Conservation (phyloP, 257 asterid genomes). For the Coffea eugenioides region DNA sequence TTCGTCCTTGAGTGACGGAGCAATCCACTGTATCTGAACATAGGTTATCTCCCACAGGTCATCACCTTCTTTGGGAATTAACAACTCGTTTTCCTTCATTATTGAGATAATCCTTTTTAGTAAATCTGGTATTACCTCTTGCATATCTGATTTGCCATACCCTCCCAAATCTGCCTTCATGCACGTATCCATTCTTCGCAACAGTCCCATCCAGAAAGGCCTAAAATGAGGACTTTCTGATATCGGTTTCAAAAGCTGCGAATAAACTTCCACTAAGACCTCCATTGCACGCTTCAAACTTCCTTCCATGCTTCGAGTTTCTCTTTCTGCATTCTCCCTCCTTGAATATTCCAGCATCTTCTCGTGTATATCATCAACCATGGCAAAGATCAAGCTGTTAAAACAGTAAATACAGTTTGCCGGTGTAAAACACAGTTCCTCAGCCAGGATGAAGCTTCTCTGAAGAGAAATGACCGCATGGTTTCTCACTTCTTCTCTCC, state of each 20-base stretch:
- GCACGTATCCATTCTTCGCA: conserved; percentile 83
- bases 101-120: conserved; percentile 51
- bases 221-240: conserved; percentile 70
- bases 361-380: conserved; percentile 86
- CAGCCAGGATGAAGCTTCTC: conserved; percentile 63
- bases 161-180: conserved; percentile 82
- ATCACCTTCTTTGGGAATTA: conserved; percentile 57
- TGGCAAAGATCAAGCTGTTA: conserved; percentile 67
- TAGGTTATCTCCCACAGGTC: conserved; percentile 81
- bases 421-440: conserved; percentile 69
- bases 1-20: conserved; percentile 78
- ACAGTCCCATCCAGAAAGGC: conserved; percentile 76
- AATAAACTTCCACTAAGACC: conserved; percentile 60
- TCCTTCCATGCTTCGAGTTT: conserved; percentile 88
- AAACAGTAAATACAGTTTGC: conserved; percentile 67
- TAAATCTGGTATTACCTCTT: conserved; percentile 53
- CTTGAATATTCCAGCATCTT: conserved; percentile 89
- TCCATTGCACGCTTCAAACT: conserved; percentile 78
- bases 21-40: conserved; percentile 88
- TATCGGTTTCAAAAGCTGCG: conserved; percentile 61
- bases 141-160: conserved; percentile 69
- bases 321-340: conserved; percentile 77
- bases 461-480: conserved; percentile 71
- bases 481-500: conserved; percentile 88
- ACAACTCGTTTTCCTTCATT: conserved; percentile 71